Evolutionary conservation across 768 basidiomycete species (phyloP), one percentile per base, ranked within the genome.

Genomic region (Russula ochroleuca): DNA sequence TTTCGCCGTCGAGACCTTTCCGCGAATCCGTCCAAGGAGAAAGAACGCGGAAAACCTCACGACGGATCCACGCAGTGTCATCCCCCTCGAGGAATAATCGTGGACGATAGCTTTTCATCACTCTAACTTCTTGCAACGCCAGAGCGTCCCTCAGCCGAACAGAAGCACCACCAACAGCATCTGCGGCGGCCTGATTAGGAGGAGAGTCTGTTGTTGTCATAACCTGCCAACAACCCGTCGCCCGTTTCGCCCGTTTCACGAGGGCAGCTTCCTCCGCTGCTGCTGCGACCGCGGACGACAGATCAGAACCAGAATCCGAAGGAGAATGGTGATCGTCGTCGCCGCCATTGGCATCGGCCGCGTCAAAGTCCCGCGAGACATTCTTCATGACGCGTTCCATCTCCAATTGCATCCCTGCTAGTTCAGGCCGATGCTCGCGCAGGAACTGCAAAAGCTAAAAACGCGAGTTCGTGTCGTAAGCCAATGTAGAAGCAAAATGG

Each of bases 371-470:
- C n/a, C 47, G 54, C 37, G 61, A 41, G 15, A 41, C 10, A 25
- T 23, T 28, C 2, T 31, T n/a, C 45, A 55, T 62, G 25, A 55
- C 10, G n/a, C 8, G 21, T 21, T 3, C 14, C 38, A 62, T 62
- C 35, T 55, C 52, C 35, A 8, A 2, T 31, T 61, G 53, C 61
- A 61, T 61, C 14, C 23, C n/a, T n/a, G 0, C 9, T 25, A 62
- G 37, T 5, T 48, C 31, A 3, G 25, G 19, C 14, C 61, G 35
- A 10, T 41, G 25, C 13, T 31, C 23, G 8, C 61, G 47, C 28
- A 62, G 54, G 45, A 48, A 23, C 2, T 31, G 45, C 23, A 62
- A 19, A 11, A 62, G 15, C 61, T 62, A 19, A 41, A 17, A 19
- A 19, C 19, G 41, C 17, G 11, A 2, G 15, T 33, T 10, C 21